Base-by-base conservation (phyloP, 345 rosid genomes). In the Reutealis trisperma region DNA sequence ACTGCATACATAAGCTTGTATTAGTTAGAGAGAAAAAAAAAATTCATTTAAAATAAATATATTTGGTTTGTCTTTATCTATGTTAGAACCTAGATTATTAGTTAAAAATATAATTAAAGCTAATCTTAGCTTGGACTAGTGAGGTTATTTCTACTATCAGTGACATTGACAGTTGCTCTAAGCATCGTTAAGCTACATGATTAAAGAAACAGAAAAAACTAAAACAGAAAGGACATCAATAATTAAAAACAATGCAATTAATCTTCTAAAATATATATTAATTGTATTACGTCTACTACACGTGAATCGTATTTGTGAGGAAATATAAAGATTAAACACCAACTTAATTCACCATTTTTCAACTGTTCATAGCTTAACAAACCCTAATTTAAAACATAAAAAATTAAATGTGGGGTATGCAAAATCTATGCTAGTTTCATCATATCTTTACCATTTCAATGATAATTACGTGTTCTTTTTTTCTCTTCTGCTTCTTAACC, bases 371-470 rank as follows among this genome's bases (percentile, higher is more conserved):
- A 63, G 55, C 84, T 81, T 78, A 83, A 71, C 87, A 79, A 54
- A 75, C 79, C 85, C 88, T 79, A 70, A 61, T 77, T 47, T 47
- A 10, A 47, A 47, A 8, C 51, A 1, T 8, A 47, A 32, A 67
- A n/a, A 37, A 70, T 42, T 57, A 8, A 8, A 71, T 32, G 91
- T 81, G 84, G 88, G 88, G 83, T 68, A 83, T 70, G 10, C 15
- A 73, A 84, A 59, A 81, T 86, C 84, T 77, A 71, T 81, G 85
- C 86, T 88, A 81, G 80, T 85, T 86, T 85, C 89, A 85, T 88
- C 89, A 69, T 80, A 85, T 88, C 86, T 83, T 83, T 79, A 78
- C 82, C 78, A 18, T 84, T 86, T 88, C 88, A 78, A 81, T 73
- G 77, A 78, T 57, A 75, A 71, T 79, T 77, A 78, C 85, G 74